These are phyloP conservation scores for Austropuccinia psidii DNA, from an alignment of 1,284 basidiomycete genomes.

Conservation along the genomic window DNA sequence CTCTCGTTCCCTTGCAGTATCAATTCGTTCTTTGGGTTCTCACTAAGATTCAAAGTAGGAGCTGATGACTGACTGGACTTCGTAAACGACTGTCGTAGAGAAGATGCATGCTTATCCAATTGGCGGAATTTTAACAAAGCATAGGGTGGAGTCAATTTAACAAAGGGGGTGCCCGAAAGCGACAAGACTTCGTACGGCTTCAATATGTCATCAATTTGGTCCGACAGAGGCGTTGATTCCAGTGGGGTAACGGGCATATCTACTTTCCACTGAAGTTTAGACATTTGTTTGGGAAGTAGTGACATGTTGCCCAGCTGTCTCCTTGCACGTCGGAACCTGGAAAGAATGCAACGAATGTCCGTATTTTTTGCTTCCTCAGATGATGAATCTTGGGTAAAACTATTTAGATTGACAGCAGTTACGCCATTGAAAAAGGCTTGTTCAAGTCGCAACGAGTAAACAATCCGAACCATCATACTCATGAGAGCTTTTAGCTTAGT, in stretches of 20 bases:
- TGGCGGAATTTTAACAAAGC: conserved; percentile 54
- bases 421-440: conserved; percentile 91
- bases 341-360: conserved; percentile 15
- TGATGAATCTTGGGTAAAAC: background rate
- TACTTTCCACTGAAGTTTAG: background rate
- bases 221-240: conserved; percentile 29
- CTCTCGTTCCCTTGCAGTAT: too few species aligned
- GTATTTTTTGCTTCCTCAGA: background rate
- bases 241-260: background rate
- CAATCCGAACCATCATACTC: conserved; percentile 81
- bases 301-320: conserved; percentile 13
- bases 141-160: conserved; percentile 81
- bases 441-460: conserved; percentile 82
- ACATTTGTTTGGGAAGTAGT: background rate
- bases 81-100: background rate
- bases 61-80: background rate
- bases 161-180: conserved; percentile 79
- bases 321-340: conserved; percentile 22
- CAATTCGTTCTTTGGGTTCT: too few species aligned
- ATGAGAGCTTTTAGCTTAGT: conserved; percentile 84
- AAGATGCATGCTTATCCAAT: background rate
- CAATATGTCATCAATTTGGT: conserved; percentile 54
- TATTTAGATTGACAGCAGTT: conserved; percentile 11
- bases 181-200: conserved; percentile 74
- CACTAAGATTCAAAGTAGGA: background rate